Evolutionary conservation across 331 rosid genomes (phyloP), one percentile per base, ranked within the genome.

Genomic region (Dryas integrifolia): DNA sequence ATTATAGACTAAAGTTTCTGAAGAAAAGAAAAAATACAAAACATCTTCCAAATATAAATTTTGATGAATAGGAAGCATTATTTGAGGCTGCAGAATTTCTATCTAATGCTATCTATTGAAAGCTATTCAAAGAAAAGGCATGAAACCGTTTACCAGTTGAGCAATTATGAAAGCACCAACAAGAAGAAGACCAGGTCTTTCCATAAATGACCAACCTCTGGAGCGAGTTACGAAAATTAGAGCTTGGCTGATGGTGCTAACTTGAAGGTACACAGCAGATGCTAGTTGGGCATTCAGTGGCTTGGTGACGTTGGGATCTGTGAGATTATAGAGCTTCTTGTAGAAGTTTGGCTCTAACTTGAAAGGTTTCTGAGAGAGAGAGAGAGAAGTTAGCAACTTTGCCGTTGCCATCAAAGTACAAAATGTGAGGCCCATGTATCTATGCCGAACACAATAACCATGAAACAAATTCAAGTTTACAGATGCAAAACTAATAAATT

Each of bases 171-270:
- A 80, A 41, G 84, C 84, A 62, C 44, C 49, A 69, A 75, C 56
- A 41, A 80, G 65, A 44, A 80, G 73, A 30, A 70, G 16, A 24
- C 84, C 84, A 5, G 80, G 81, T 13, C 80, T 71, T 65, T 80
- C 84, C 24, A 50, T 14, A 45, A 67, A 75, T 18, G 77, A 80
- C 84, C 84, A 80, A 14, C 81, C 74, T 9, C 77, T 75, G 3
- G 84, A 80, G 53, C 81, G 76, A 49, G 84, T 80, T 3, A 75
- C 84, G 21, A 80, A 80, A 8, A 80, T 80, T 24, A 80, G 57
- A 57, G 84, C 84, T 53, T 80, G 84, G 58, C 81, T 80, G 77
- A 80, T 78, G 69, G 74, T 80, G 46, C 84, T 80, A 49, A 70
- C 84, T 70, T 80, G 84, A 8, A 80, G 77, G 80, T 80, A 80